These are phyloP conservation scores for Coemansia sp. DNA, from an alignment of 192 early-diverging fungal species.

Conservation along the genomic window DNA sequence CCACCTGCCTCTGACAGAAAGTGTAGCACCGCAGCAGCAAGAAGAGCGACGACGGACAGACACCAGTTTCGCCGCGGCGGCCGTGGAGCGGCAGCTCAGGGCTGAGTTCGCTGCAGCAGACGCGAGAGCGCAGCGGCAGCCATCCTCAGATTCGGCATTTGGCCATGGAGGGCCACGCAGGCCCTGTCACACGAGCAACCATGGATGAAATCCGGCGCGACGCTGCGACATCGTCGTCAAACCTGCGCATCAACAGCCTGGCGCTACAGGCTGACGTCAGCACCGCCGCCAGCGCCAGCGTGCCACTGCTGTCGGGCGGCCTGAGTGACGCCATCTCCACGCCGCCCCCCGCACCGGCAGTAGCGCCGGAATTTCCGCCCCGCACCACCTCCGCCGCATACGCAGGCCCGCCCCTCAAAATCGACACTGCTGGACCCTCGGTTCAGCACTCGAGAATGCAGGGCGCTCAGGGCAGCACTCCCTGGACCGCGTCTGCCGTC, in stretches of 20 bases:
- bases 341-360: constrained; percentile 7
- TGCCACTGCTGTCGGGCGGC: constrained; percentile 7
- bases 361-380: constrained; percentile 26
- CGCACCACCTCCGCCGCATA: constrained; percentile 43
- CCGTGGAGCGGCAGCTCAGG: constrained; percentile 31
- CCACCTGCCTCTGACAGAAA: neutral
- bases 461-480: neutral
- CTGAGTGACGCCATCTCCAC: constrained; percentile 7
- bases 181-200: constrained; percentile 49
- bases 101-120: constrained; percentile 29
- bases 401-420: constrained; percentile 15
- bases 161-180: constrained; percentile 52
- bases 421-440: constrained; percentile 25
- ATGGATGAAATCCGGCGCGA: constrained; percentile 56
- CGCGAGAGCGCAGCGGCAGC: constrained; percentile 42
- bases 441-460: constrained; percentile 9
- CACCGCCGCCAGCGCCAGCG: constrained; percentile 15
- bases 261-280: constrained; percentile 9
- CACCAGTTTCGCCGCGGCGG: constrained; percentile 26
- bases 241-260: constrained; percentile 42
- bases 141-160: constrained; percentile 52
- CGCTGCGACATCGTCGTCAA: constrained; percentile 35
- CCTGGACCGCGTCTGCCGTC: constrained; percentile 2
- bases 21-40: constrained; percentile 42
- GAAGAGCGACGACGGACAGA: constrained; percentile 27